Evolutionary conservation across 1,139 yeast genomes (phyloP).

Genomic region (Pichia sp.): DNA sequence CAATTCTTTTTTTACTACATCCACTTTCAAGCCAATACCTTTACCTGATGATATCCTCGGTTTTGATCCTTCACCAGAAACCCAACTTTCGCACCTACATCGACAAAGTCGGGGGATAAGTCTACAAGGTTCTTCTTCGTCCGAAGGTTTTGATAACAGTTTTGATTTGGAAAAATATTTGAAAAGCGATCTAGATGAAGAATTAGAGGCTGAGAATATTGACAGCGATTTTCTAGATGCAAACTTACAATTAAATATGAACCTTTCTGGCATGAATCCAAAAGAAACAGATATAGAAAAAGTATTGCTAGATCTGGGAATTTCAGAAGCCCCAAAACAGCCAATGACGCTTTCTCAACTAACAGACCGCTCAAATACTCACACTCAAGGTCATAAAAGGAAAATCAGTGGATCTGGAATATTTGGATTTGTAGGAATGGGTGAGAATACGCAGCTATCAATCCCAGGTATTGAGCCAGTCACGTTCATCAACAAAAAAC

Average conservation of each 20-base stretch:
- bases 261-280: not conserved
- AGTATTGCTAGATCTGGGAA: slow-evolving; percentile 44
- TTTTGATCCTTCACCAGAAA: slow-evolving; percentile 22
- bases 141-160: not conserved
- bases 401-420: slow-evolving; percentile 53
- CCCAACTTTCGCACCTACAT: not conserved
- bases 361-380: not conserved
- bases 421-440: slow-evolving; percentile 49
- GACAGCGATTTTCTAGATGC: slow-evolving; percentile 18
- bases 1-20: not conserved
- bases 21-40: slow-evolving; percentile 34
- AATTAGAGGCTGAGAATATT: not conserved
- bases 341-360: not conserved
- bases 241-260: slow-evolving; percentile 7
- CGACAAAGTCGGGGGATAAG: not conserved
- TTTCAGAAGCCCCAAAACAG: slow-evolving; percentile 35
- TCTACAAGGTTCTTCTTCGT: not conserved
- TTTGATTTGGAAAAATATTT: slow-evolving; percentile 17
- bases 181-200: slow-evolving; percentile 10
- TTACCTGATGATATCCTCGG: slow-evolving; percentile 39
- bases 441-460: slow-evolving; percentile 44
- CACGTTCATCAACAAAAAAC: slow-evolving; percentile 27
- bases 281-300: slow-evolving; percentile 28
- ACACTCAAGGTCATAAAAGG: slow-evolving; percentile 25
- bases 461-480: slow-evolving; percentile 39